A percentile compares a stretch with the other conserved stretches of the same genome.
phyloP scores from a whole-genome alignment of 805 yeast species.

The Cyberlindnera xylosilytica region DNA sequence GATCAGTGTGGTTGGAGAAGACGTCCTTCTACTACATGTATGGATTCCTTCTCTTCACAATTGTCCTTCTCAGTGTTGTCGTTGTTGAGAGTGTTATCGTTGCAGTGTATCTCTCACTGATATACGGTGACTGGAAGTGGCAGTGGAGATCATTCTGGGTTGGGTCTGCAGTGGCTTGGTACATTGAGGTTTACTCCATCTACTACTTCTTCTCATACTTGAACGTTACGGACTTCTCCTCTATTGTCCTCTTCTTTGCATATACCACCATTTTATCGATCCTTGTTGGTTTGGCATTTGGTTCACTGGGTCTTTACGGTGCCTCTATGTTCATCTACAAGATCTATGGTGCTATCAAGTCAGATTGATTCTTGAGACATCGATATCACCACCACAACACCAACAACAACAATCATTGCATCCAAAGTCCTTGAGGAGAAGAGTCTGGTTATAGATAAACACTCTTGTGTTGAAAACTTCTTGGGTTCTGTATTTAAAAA shows the following conservation, averaged over 20 bases:
- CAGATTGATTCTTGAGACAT: constrained; percentile 35
- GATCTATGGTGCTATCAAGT: constrained; percentile 56
- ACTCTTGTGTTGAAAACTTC: too few species aligned
- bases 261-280: constrained; percentile 66
- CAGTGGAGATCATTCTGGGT: constrained; percentile 78
- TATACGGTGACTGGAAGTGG: constrained; percentile 62
- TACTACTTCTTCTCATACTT: constrained; percentile 60
- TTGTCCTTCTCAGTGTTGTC: constrained; percentile 55
- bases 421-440: too few species aligned
- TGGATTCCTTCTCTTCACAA: constrained; percentile 68
- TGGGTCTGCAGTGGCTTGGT: constrained; percentile 70
- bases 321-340: constrained; percentile 62
- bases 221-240: constrained; percentile 63
- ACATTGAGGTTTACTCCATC: constrained; percentile 62
- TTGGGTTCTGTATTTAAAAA: too few species aligned
- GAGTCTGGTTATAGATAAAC: too few species aligned
- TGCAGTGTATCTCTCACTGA: constrained; percentile 60
- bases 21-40: constrained; percentile 76
- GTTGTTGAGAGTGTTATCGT: constrained; percentile 71
- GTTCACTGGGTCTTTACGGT: constrained; percentile 68
- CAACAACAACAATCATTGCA: too few species aligned
- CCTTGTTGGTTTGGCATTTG: constrained; percentile 66
- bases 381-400: too few species aligned
- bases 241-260: constrained; percentile 63
- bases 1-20: constrained; percentile 77